Conservation (phyloP, 2,329 filamentous ascomycete species). For the Falciphora oryzae region DNA sequence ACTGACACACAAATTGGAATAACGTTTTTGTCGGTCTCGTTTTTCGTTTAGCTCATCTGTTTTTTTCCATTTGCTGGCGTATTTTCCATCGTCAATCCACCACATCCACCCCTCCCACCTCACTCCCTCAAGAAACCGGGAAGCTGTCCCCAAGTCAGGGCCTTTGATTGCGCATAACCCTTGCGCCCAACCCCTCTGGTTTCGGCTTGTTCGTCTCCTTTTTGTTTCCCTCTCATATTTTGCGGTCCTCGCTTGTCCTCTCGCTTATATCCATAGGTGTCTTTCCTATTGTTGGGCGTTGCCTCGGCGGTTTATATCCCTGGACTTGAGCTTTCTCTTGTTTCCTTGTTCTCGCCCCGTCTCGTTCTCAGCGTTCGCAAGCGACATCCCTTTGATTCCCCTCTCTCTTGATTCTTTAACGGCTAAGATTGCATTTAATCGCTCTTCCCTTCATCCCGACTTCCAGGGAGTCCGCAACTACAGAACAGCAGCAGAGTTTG, state of each 20-base stretch:
- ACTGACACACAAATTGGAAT: constrained; percentile 6
- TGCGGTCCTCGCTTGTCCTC: background rate
- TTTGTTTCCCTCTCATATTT: background rate
- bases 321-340: background rate
- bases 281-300: background rate
- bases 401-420: background rate
- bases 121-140: background rate
- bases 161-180: background rate
- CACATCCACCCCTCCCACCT: background rate
- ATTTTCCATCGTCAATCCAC: background rate
- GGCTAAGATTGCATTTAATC: background rate
- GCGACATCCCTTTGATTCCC: background rate
- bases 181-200: background rate
- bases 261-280: background rate
- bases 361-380: background rate
- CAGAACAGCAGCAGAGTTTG: background rate
- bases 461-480: background rate
- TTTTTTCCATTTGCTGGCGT: background rate
- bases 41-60: background rate
- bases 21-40: background rate
- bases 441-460: too few relatives aligned
- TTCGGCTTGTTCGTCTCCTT: background rate
- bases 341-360: background rate
- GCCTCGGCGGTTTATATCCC: background rate
- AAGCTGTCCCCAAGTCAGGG: background rate